phyloP scores from a whole-genome alignment of 805 yeast genomes.

The Zygoascus tannicola region DNA sequence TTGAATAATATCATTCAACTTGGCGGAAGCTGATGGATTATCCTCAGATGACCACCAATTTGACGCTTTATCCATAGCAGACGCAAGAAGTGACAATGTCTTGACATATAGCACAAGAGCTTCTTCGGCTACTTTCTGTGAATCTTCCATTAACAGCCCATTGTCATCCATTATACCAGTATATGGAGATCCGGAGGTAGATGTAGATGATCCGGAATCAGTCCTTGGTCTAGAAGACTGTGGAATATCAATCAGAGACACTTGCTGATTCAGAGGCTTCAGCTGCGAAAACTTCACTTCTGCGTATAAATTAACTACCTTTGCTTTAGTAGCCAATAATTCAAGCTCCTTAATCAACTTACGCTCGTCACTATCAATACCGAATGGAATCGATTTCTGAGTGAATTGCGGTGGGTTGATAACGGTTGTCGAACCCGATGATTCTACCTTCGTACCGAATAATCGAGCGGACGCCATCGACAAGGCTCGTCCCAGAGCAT shows the following conservation, averaged over 20 bases:
- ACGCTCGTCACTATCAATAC: slow-evolving; percentile 21
- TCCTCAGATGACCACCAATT: slow-evolving; percentile 72
- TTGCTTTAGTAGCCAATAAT: slow-evolving; percentile 77
- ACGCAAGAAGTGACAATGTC: slow-evolving; percentile 69
- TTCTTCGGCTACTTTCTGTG: slow-evolving; percentile 53
- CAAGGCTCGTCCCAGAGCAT: slow-evolving; percentile 80
- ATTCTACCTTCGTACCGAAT: slow-evolving; percentile 45
- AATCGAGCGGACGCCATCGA: slow-evolving; percentile 81
- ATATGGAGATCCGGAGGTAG: slow-evolving; percentile 12
- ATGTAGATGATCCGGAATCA: not conserved
- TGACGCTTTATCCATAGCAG: slow-evolving; percentile 77
- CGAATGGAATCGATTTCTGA: slow-evolving; percentile 16
- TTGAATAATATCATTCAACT: slow-evolving; percentile 51
- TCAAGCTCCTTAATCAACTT: slow-evolving; percentile 41
- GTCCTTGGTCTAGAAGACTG: not conserved
- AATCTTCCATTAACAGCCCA: slow-evolving; percentile 2
- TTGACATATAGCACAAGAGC: slow-evolving; percentile 81
- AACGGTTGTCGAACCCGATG: slow-evolving; percentile 10
- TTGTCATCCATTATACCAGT: slow-evolving; percentile 23
- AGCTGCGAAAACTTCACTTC: slow-evolving; percentile 84
- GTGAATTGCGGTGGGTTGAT: slow-evolving; percentile 18
- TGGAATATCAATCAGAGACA: not conserved
- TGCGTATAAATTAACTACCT: slow-evolving; percentile 80
- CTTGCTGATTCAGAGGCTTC: slow-evolving; percentile 47
- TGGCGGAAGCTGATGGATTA: slow-evolving; percentile 21